Evolutionary conservation across 129 eudicot species (phyloP), one percentile per base, ranked within the genome.

Genomic region (Arctium lappa): DNA sequence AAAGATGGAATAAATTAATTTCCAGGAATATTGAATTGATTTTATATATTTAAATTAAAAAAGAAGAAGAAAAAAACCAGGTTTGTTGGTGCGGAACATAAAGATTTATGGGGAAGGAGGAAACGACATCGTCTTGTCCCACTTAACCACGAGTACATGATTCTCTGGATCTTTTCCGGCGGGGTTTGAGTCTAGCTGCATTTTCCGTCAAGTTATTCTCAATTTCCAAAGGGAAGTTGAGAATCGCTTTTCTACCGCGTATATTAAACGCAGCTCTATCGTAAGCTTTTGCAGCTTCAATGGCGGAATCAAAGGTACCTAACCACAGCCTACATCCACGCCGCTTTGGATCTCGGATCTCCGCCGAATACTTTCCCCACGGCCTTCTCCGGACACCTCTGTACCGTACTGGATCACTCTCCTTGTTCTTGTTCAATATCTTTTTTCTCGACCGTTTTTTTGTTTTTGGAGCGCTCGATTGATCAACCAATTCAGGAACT

Each of bases 361-460:
- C 56, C 56, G 56, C 56, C 56, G 56, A 46, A 46, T 46, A 46
- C 56, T 46, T 46, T 46, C 56, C 56, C 56, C 56, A 46, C 0
- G 56, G 56, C 56, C 56, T 46, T 46, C 56, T 46, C 4, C 56
- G 56, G 0, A 46, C 56, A 46, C 56, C 56, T 46, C 56, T 46
- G 15, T 46, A 46, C 2, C 56, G 56, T 80, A 38, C 32, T 75
- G 72, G 81, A 74, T 79, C 79, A 53, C 36, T 46, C 15, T 53
- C 80, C 34, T 84, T 46, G 2, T 82, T 76, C 34, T 81, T 46
- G 2, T 82, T 76, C 44, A 87, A 22, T 22, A 22, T 22, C 27
- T 22, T 71, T 36, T 78, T 81, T 78, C 79, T 22, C 50, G 81
- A 36, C 29, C 90, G 92, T 79, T 76, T 33, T 79, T 76, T 33